A percentile compares a stretch with the other conserved stretches of the same genome.
Evolutionary conservation across 2,329 filamentous ascomycete species (phyloP).

Genomic region (Erysiphe neolycopersici): DNA sequence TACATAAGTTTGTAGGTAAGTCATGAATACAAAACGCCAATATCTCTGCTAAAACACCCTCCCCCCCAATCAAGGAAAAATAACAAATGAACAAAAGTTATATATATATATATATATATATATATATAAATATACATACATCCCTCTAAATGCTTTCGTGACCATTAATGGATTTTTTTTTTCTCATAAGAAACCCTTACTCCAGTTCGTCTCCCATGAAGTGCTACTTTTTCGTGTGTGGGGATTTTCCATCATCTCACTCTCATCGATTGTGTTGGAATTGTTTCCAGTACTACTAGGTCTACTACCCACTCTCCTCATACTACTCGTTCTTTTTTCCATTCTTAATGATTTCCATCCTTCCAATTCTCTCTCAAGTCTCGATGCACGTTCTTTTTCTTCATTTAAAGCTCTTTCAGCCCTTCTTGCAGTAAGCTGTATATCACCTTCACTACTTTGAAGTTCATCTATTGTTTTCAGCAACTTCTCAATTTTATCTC

Average conservation of each 20-base stretch:
- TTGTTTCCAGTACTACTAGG: constrained; percentile 7
- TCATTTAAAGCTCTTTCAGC: constrained; percentile 77
- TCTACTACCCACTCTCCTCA: constrained; percentile 2
- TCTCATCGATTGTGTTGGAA: constrained; percentile 17
- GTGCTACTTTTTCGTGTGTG: constrained; percentile 35
- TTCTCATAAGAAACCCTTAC: constrained; percentile 45
- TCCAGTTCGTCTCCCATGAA: constrained; percentile 37
- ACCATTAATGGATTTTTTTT: not conserved
- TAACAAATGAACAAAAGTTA: too few relatives aligned
- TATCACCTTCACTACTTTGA: constrained; percentile 59
- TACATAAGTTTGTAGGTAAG: too few relatives aligned
- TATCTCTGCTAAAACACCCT: too few relatives aligned
- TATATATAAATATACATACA: too few relatives aligned
- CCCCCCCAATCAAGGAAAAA: too few relatives aligned
- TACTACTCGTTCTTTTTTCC: constrained; percentile 22
- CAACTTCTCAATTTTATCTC: constrained; percentile 76
- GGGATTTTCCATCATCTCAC: constrained; percentile 16
- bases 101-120: not conserved
- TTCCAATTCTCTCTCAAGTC: constrained; percentile 72
- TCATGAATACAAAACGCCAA: too few relatives aligned
- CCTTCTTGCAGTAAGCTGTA: constrained; percentile 56
- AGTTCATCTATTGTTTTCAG: constrained; percentile 83
- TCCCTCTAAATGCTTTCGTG: not conserved
- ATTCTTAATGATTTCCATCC: constrained; percentile 46
- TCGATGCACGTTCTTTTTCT: constrained; percentile 54